Conservation (phyloP, 202 grass and related monocot species). For the Carex arenaria region DNA sequence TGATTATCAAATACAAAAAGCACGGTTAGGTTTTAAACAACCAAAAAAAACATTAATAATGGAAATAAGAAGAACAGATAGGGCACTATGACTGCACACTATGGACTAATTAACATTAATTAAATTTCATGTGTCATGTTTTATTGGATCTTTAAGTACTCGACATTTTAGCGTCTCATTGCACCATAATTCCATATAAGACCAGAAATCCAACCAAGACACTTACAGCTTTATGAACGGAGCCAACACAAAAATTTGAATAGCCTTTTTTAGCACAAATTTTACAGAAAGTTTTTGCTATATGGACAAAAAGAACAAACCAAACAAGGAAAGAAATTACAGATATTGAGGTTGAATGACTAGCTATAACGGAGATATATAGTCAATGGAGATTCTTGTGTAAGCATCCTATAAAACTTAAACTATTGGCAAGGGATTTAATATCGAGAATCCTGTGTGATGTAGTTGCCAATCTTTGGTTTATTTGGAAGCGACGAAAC, state of each 20-base stretch:
- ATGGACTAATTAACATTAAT: neutral
- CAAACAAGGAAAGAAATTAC: neutral
- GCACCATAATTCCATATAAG: neutral
- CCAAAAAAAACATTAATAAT: neutral
- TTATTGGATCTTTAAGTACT: neutral
- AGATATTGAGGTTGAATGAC: neutral
- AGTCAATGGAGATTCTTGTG: neutral
- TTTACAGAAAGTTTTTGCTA: neutral
- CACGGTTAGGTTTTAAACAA: neutral
- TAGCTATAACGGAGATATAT: neutral
- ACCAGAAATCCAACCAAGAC: neutral
- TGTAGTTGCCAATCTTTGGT: neutral
- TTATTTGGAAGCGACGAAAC: no score
- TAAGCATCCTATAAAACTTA: neutral
- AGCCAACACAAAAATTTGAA: neutral
- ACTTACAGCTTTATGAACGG: neutral
- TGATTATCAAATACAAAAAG: slow-evolving; percentile 4
- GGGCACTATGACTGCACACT: neutral
- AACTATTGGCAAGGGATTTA: neutral
- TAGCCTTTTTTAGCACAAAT: neutral
- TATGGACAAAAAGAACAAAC: neutral
- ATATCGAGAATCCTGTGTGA: neutral
- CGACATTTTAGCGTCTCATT: neutral
- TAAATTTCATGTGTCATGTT: neutral
- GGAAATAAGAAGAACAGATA: neutral